Evolutionary conservation across 768 basidiomycete species (phyloP), one percentile per base, ranked within the genome.

Genomic region (Mycena albidolilacea): DNA sequence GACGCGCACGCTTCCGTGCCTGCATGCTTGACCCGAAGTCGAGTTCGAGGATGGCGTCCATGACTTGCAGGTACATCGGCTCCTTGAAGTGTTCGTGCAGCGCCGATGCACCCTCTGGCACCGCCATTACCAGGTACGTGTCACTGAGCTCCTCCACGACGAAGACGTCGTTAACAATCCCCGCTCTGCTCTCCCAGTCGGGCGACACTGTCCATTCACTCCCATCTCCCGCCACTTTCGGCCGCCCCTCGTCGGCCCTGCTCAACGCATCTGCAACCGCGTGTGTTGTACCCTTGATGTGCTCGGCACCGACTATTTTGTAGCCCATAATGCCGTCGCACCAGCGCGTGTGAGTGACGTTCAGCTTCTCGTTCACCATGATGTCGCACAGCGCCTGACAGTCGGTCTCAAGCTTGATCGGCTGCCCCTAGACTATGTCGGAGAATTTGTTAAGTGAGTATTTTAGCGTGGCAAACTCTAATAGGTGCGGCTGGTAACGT

Each of bases 321-420:
- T 77, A 54, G 0, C 63, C 64, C 0, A 80, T 19, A 1, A 83
- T 68, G 3, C 79, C 69, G 23, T 83, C 79, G 3, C 69, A 14
- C 81, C 81, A 83, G 9, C 77, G 37, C 0, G 77, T 73, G 61
- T 83, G 81, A 0, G 66, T 67, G 5, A 69, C 57, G 21, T 62
- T 72, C 11, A 78, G 66, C 7, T 75, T 73, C 55, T 75, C 74
- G 61, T 66, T 80, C 0, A 63, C n/a, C 14, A 82, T 69, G 0
- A 81, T 66, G 48, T 81, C 79, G 12, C 70, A 11, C 1, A 84
- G 61, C 0, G 79, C 79, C 35, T 38, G 44, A 37, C 67, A 69
- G 21, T 69, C 67, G 0, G 67, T 60, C 6, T 60, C 59, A 4
- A 60, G 19, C 39, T 21, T 41, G 10, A 60, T n/a, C 0, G 39